phyloP scores from a whole-genome alignment of 495 filamentous ascomycete genomes.

The Umbilicaria muhlenbergii region DNA sequence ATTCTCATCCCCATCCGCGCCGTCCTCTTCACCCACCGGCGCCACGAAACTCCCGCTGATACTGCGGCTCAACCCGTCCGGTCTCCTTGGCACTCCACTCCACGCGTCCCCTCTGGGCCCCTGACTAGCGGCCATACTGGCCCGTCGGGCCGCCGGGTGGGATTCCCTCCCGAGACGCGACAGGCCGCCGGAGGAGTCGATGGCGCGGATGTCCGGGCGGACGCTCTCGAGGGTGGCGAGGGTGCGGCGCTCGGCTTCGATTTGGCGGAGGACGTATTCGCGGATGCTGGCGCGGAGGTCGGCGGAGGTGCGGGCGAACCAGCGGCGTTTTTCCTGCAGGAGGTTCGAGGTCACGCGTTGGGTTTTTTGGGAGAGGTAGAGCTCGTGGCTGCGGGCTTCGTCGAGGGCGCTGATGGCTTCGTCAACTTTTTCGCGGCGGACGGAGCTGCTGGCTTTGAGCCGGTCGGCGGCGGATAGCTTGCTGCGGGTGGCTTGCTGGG shows the following conservation, averaged over 20 bases:
- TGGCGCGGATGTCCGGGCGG: constrained; percentile 80
- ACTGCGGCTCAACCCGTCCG: constrained; percentile 59
- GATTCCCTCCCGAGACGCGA: constrained; percentile 76
- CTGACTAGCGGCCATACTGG: constrained; percentile 71
- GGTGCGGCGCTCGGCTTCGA: constrained; percentile 86
- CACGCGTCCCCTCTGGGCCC: constrained; percentile 93
- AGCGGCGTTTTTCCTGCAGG: constrained; percentile 72
- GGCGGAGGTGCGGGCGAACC: constrained; percentile 73
- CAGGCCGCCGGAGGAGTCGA: constrained; percentile 79
- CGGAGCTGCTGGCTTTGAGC: constrained; percentile 65
- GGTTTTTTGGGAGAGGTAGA: constrained; percentile 66
- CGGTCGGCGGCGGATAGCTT: constrained; percentile 75
- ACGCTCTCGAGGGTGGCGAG: constrained; percentile 85
- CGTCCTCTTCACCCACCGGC: constrained; percentile 25
- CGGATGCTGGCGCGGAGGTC: constrained; percentile 69
- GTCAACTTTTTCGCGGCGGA: constrained; percentile 87
- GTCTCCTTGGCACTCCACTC: constrained; percentile 80
- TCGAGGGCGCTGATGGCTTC: constrained; percentile 82
- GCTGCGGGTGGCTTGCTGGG: constrained; percentile 62
- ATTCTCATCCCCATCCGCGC: constrained; percentile 21
- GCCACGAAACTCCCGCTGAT: constrained; percentile 53
- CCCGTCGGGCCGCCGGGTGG: constrained; percentile 58
- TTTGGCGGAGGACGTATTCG: constrained; percentile 87
- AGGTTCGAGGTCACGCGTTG: constrained; percentile 80
- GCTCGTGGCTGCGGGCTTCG: constrained; percentile 66